Conservation (phyloP, 1,284 basidiomycete species). For the Violaceomyces palustris region DNA sequence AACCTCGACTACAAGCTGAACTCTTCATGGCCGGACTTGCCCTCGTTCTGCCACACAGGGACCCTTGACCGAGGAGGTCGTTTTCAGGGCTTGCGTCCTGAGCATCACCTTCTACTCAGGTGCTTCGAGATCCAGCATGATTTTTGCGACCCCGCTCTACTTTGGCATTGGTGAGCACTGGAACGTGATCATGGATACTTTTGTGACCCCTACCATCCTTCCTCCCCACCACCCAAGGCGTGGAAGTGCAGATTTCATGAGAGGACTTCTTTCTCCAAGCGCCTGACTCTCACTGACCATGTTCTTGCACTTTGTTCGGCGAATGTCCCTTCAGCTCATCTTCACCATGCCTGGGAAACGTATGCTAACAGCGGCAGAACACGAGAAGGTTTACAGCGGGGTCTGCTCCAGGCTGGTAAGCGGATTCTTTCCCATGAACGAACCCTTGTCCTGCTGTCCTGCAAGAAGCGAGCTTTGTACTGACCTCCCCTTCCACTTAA, state of each 20-base stretch:
- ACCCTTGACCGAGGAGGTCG: conserved; percentile 85
- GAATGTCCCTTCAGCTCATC: conserved; percentile 64
- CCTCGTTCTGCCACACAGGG: conserved; percentile 64
- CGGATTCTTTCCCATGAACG: conserved; percentile 20
- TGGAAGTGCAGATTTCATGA: too few species aligned
- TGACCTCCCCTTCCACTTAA: conserved; percentile 2
- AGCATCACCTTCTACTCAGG: conserved; percentile 67
- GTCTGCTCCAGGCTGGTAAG: conserved; percentile 63
- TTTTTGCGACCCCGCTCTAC: conserved; percentile 75
- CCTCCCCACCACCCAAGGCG: too few species aligned
- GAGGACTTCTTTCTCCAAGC: too few species aligned
- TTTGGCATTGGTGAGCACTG: conserved; percentile 66
- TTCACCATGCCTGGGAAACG: conserved; percentile 82
- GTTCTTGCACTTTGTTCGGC: neutral
- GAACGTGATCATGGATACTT: neutral
- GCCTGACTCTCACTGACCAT: neutral
- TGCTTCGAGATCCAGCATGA: conserved; percentile 60
- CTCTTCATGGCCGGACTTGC: neutral
- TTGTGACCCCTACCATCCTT: too few species aligned
- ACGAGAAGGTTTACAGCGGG: conserved; percentile 61
- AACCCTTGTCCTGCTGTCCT: too few species aligned
- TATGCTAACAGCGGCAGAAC: conserved; percentile 60
- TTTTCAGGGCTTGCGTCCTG: conserved; percentile 81
- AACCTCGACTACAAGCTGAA: neutral
- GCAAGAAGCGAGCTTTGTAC: too few species aligned